These are phyloP conservation scores for Pythium brachiatum DNA, from an alignment of 352 stramenopile species.

Conservation along the genomic window DNA sequence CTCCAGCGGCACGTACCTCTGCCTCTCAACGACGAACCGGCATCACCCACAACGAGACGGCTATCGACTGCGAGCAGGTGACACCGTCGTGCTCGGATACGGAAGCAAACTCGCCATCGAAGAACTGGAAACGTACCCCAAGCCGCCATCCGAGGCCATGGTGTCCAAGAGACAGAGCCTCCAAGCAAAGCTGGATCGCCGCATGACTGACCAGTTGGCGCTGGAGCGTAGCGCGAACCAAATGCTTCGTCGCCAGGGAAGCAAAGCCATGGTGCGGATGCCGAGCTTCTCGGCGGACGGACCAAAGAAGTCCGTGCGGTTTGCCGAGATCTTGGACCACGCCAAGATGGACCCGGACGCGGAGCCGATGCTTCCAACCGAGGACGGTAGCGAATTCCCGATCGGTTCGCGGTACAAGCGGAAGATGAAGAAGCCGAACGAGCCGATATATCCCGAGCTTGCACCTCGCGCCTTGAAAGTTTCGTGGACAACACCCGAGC, in stretches of 20 bases:
- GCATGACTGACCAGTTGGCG: slow-evolving; percentile 16
- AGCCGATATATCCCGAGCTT: slow-evolving; percentile 14
- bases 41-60: slow-evolving; percentile 70
- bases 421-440: slow-evolving; percentile 25
- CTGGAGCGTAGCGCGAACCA: slow-evolving; percentile 7
- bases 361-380: slow-evolving; percentile 24
- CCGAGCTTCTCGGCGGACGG: slow-evolving; percentile 11
- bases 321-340: slow-evolving; percentile 19
- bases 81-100: slow-evolving; percentile 47
- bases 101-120: slow-evolving; percentile 37
- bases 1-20: slow-evolving; percentile 57
- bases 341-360: slow-evolving; percentile 11
- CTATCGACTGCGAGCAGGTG: slow-evolving; percentile 49
- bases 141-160: background rate
- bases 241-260: slow-evolving; percentile 13
- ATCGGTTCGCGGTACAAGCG: slow-evolving; percentile 53
- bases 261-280: slow-evolving; percentile 10
- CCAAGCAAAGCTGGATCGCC: slow-evolving; percentile 18
- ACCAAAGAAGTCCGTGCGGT: slow-evolving; percentile 22
- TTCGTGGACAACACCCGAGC: slow-evolving; percentile 14
- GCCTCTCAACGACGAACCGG: slow-evolving; percentile 61
- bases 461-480: slow-evolving; percentile 14
- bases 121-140: slow-evolving; percentile 24
- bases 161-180: slow-evolving; percentile 12
- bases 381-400: slow-evolving; percentile 27